Evolutionary conservation across 805 yeast genomes (phyloP), one percentile per base, ranked within the genome.

Genomic region (Saturnispora halmiae): DNA sequence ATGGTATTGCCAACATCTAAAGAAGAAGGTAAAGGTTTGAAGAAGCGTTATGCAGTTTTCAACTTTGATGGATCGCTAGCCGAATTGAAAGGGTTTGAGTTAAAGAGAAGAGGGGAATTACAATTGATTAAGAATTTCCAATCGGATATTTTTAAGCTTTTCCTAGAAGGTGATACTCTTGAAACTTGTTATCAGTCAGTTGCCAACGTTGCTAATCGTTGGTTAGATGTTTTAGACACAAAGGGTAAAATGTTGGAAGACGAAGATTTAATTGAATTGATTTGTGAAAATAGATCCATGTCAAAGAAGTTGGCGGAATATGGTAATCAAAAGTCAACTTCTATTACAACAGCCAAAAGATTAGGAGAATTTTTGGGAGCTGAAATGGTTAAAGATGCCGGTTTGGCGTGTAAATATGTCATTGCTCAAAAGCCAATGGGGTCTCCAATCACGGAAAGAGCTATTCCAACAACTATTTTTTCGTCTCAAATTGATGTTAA

Each of bases 1-100:
- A 92, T 92, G 98, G 75, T 92, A 43, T 69, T 92, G 38, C 99
- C 99, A 4, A 87, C 97, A 0, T 90, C 97, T 0, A 85, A 86
- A 48, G 98, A 92, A 57, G 97, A 94, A 67, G 97, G 95, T 34
- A 88, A 88, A 61, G 96, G 96, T 49, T 70, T 92, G 55, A 92
- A 92, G 59, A 92, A 92, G 54, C 73, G 99, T 53, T 92, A 92
- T 55, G 99, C 98, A 2, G 99, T 92, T 4, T 92, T 92, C 64
- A 92, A 92, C 56, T 77, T 82, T 42, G 96, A 94, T 59, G 97
- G 97, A 1, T 68, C 94, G 0, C 59, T 92, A 29, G 98, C 97
- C 0, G 99, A 92, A 61, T 67, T 92, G 53, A 92, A 92, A 59
- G 99, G 99, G 6, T 92, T 92, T 55, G 99, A 92, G 61, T 67